Base-by-base conservation (phyloP, 352 stramenopile genomes). In the Globisporangium parvum region DNA sequence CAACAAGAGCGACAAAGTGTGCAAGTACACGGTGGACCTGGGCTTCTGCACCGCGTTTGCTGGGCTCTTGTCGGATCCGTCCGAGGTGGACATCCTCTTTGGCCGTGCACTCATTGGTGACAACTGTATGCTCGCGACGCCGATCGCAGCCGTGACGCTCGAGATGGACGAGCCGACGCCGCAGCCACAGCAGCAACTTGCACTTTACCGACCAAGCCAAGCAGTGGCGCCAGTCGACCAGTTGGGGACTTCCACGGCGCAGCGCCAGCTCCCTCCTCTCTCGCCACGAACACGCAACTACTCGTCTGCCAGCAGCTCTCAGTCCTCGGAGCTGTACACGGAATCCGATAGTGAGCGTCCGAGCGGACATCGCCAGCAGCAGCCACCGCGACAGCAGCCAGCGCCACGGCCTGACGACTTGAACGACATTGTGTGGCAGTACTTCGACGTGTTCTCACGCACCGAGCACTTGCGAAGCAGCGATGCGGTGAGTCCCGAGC, bases 91-190 rank as follows among this genome's bases (percentile, higher is more conserved):
- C 9, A 59, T 61, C 26, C 17, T 62, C 11, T n/a, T 62, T 4
- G 41, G 21, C 6, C 26, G 56, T 20, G 56, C 56, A 23, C 52
- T 71, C 26, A 71, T 71, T 21, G 55, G 60, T 0, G 64, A 56
- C 41, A 71, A 71, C 40, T 68, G 52, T 39, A 66, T 66, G 64
- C 52, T 71, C 35, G 60, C 42, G 60, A 55, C 9, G 28, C 24
- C n/a, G 21, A 14, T 18, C 3, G 15, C 26, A 24, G 44, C 24
- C 2, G 10, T 20, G 2, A 4, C 20, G 10, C 31, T 37, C 8
- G 31, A 37, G 6, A 12, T 1, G 1, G 31, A 37, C 31, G 31
- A 10, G 10, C 31, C 31, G 10, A 12, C 31, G 5, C 31, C 31
- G 12, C 6, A 37, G 31, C 31, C 8, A 12, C 31, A 37, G 24